Evolutionary conservation across 192 early-diverging fungal genomes (phyloP), one percentile per base, ranked within the genome.

Genomic region (Funneliformis geosporum): DNA sequence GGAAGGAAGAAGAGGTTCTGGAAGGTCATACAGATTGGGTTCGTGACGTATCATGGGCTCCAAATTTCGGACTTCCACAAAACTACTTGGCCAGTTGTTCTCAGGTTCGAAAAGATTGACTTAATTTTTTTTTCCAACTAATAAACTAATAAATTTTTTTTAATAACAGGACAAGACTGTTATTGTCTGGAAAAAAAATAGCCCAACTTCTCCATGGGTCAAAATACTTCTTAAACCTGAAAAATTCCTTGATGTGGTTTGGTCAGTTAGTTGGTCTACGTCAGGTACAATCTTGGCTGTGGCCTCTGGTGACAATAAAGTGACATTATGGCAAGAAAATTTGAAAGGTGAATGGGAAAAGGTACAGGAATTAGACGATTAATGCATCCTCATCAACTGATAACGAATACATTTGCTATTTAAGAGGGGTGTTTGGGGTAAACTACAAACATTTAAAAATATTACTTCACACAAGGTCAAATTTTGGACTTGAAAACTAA

Each of bases 21-120:
- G 93, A 96, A 67, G 95, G 94, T 8, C 98, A 99, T 83, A 88
- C 92, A 39, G 97, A 99, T 83, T 99, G 98, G 98, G 96, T 99
- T 18, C 90, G 98, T 28, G 98, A 99, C 84, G 94, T 99, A 60
- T 92, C 96, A 11, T 99, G 93, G 87, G 97, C 98, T 40, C 98
- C 98, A 27, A 96, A 93, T 83, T 90, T 98, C 80, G 98, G 98
- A 2, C 87, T 98, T 6, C 91, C 95, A 44, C 91, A 90, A 84
- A 95, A 87, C 77, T 95, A 95, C 81, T 85, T 99, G 50, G 98
- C 98, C 11, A 93, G 91, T 62, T 98, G 96, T 85, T 97, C 96
- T 43, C 98, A 99, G 82, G 91, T 89, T 67, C 12, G 47, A 40
- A 44, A 60, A 9, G 5, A 6, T 11, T 50, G 42, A 72, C 50